Percentiles rank a stretch among this genome's conserved stretches.
Evolutionary conservation across 768 basidiomycete species (phyloP).

Genomic region (Lactarius deliciosus): DNA sequence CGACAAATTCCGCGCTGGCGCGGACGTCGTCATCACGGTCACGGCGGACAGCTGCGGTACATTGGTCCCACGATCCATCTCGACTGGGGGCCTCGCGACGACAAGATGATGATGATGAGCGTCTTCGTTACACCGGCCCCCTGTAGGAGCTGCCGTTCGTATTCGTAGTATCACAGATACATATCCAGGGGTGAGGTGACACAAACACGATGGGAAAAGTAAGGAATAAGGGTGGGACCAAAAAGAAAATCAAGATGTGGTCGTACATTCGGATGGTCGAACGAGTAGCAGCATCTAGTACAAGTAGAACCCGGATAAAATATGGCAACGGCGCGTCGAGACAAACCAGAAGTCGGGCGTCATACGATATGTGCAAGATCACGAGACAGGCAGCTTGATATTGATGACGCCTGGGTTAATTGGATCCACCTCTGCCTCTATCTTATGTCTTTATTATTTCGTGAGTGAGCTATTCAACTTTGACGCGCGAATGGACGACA

Average conservation of each 20-base stretch:
- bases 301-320: background rate
- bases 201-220: background rate
- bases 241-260: constrained; percentile 1
- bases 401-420: constrained; percentile 36
- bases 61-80: constrained; percentile 58
- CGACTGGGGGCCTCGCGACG: constrained; percentile 58
- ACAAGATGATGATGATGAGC: constrained; percentile 26
- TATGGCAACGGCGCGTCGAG: background rate
- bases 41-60: constrained; percentile 56
- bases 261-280: constrained; percentile 10
- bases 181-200: no score
- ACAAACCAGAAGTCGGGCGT: no score
- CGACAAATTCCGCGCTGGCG: constrained; percentile 62
- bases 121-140: constrained; percentile 7
- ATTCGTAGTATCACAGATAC: background rate
- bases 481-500: background rate
- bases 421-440: constrained; percentile 33
- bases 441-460: constrained; percentile 31
- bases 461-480: background rate
- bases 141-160: background rate
- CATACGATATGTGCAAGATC: constrained; percentile 4
- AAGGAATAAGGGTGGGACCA: background rate
- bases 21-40: constrained; percentile 61
- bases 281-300: constrained; percentile 3
- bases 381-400: constrained; percentile 31